Base-by-base conservation (phyloP, 2,329 filamentous ascomycete genomes). In the Diaporthe longicolla region DNA sequence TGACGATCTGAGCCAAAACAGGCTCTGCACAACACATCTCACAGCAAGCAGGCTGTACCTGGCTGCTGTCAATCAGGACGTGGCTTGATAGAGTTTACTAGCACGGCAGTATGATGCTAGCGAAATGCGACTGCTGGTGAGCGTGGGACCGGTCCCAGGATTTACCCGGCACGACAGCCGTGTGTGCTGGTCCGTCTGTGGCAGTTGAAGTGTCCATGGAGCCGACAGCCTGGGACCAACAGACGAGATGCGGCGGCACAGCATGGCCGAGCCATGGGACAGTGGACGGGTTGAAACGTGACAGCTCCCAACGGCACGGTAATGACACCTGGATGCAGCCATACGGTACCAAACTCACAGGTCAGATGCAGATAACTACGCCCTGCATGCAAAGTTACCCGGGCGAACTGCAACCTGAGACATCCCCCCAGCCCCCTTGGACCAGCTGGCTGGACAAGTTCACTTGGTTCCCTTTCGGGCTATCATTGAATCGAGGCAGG, bases 151-250 rank as follows among this genome's bases (percentile, higher is more conserved):
- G 26, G 61, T 52, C 2, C 43, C 26, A 29, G 61, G 61, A 52
- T 66, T 10, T 50, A 35, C 61, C 61, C 24, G 29, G 61, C 17
- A 11, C 11, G 26, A 21, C 10, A 24, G 50, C n/a, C 13, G 4
- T 61, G 15, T 1, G 15, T 15, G 35, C 6, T 61, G 58, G 58
- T 24, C 13, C 37, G 10, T 11, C 13, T 24, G 45, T 66, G 61
- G 43, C 24, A 52, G 61, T 17, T 37, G 45, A n/a, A 17, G 26
- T 45, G 17, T 35, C 26, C 10, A 35, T 52, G 61, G 61, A 19
- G 63, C 45, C 63, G 45, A 37, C 63, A 52, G 63, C 45, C 7
- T 52, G 45, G 63, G 45, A 66, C 63, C 63, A 37, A 52, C 63
- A 45, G 40, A 52, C 32, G 32, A 66, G n/a, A 19, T 5, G 37